Evolutionary conservation across 2,329 filamentous ascomycete species (phyloP).

Genomic region (Penicillium fuscoglaucum): DNA sequence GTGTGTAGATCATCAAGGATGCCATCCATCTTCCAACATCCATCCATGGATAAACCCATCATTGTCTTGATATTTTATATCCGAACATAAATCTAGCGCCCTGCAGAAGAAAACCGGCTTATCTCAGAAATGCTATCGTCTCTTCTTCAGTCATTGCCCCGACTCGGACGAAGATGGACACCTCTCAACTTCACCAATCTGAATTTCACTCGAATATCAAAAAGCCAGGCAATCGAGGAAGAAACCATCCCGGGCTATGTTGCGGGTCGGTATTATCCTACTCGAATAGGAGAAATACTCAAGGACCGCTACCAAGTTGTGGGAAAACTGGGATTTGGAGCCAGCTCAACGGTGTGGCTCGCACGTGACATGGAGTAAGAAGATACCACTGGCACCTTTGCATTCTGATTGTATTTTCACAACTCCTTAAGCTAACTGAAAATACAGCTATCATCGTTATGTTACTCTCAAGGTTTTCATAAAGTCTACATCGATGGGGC

Average conservation of each 20-base stretch:
- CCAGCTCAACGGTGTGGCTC: constrained; percentile 41
- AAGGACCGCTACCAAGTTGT: constrained; percentile 36
- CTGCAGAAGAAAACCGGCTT: background rate
- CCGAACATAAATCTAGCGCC: too few species aligned
- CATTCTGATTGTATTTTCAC: background rate
- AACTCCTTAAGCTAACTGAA: background rate
- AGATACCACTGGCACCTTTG: background rate
- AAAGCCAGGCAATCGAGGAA: constrained; percentile 33
- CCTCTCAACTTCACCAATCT: constrained; percentile 36
- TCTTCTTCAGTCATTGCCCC: background rate
- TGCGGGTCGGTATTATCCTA: constrained; percentile 32
- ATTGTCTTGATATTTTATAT: too few species aligned
- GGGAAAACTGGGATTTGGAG: constrained; percentile 40
- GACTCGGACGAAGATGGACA: constrained; percentile 24
- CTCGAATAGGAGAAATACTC: constrained; percentile 33
- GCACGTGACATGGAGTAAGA: constrained; percentile 36
- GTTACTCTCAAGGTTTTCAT: constrained; percentile 36
- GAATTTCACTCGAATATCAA: constrained; percentile 28
- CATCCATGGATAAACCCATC: too few species aligned
- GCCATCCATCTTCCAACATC: too few species aligned
- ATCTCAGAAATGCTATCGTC: background rate
- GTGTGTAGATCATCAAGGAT: too few species aligned
- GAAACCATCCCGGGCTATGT: constrained; percentile 32
- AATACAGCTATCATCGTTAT: constrained; percentile 27
- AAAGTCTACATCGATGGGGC: constrained; percentile 29